phyloP scores from a whole-genome alignment of 345 rosid genomes.

The Salix arbutifolia region DNA sequence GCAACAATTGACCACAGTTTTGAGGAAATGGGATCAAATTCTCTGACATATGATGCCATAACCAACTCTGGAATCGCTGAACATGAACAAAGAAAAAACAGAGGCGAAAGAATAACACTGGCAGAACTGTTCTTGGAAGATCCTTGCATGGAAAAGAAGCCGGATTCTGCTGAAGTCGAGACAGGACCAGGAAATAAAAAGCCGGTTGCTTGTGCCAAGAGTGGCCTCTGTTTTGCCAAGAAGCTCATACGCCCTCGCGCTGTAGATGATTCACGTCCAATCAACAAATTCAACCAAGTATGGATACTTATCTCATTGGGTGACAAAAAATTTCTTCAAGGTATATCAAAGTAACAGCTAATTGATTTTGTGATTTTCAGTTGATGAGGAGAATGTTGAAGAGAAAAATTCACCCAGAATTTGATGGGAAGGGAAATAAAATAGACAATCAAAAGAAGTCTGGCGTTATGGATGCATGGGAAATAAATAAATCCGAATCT shows the following conservation, averaged over 20 bases:
- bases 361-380: constrained; percentile 26
- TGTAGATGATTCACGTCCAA: constrained; percentile 55
- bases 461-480: constrained; percentile 20
- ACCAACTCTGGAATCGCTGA: constrained; percentile 14
- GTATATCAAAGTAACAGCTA: background rate
- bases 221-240: constrained; percentile 52
- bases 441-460: constrained; percentile 31
- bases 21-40: constrained; percentile 7
- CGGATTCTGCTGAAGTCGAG: constrained; percentile 25
- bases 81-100: constrained; percentile 31
- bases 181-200: constrained; percentile 22
- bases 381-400: constrained; percentile 81
- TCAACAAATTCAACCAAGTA: constrained; percentile 57
- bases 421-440: constrained; percentile 38
- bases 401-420: constrained; percentile 86
- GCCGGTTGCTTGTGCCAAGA: constrained; percentile 26
- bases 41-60: constrained; percentile 4
- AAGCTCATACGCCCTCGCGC: constrained; percentile 48
- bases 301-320: background rate
- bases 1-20: constrained; percentile 29
- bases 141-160: constrained; percentile 34
- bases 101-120: constrained; percentile 60
- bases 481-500: constrained; percentile 30
- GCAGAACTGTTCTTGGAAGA: constrained; percentile 78
- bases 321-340: background rate